Evolutionary conservation across 2,329 filamentous ascomycete species (phyloP).

Genomic region (Exophiala sideris): DNA sequence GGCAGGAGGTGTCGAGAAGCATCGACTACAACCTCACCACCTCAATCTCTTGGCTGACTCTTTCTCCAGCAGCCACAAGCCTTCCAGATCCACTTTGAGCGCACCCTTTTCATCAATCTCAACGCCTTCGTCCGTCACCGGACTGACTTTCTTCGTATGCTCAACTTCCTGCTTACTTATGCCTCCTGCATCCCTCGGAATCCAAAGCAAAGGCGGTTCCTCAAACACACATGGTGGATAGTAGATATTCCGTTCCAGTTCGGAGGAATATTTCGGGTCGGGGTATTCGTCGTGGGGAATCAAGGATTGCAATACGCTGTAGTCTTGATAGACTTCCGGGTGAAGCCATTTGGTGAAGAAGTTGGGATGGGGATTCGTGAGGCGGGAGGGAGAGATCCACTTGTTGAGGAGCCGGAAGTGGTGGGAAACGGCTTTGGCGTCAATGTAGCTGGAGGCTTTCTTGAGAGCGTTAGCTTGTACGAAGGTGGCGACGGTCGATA

Average conservation of each 20-base stretch:
- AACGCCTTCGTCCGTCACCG: conserved; percentile 21
- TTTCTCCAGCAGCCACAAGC: too few species aligned
- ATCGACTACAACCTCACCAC: neutral
- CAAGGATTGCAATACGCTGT: conserved; percentile 18
- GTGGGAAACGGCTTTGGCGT: too few species aligned
- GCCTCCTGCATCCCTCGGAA: conserved; percentile 70
- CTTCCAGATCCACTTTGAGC: conserved; percentile 18
- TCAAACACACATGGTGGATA: conserved; percentile 66
- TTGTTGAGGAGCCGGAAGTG: too few species aligned
- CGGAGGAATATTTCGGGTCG: conserved; percentile 57
- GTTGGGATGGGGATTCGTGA: conserved; percentile 11
- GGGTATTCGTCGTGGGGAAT: conserved; percentile 20
- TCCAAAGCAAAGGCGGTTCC: conserved; percentile 68
- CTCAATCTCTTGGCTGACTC: too few species aligned
- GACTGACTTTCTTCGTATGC: conserved; percentile 42
- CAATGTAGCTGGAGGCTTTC: too few species aligned
- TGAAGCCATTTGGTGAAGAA: conserved; percentile 39
- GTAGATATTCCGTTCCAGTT: conserved; percentile 65
- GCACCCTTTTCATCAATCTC: conserved; percentile 16
- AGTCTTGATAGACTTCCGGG: conserved; percentile 22
- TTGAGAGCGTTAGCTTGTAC: conserved; percentile 2
- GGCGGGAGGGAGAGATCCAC: conserved; percentile 9
- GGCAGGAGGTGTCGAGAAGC: too few species aligned
- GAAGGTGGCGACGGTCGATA: neutral
- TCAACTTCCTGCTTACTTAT: conserved; percentile 76